Conservation (phyloP, 2,329 filamentous ascomycete species). For the Chalaropsis thielavioides region DNA sequence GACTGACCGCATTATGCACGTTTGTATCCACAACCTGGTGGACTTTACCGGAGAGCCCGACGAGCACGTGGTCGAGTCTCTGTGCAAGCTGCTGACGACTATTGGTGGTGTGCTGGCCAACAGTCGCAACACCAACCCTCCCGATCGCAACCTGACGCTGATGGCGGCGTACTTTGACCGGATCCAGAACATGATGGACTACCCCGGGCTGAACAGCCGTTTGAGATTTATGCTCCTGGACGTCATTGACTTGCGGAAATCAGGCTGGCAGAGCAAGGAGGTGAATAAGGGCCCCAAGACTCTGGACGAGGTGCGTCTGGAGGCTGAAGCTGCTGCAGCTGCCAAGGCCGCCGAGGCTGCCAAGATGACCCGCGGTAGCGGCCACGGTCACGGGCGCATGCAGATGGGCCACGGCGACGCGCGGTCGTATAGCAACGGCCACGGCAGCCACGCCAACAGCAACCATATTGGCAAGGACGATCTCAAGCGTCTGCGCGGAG, state of each 20-base stretch:
- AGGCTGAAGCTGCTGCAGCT: constrained; percentile 61
- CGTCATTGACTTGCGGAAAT: constrained; percentile 66
- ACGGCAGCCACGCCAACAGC: constrained; percentile 54
- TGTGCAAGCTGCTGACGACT: constrained; percentile 82
- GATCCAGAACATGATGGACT: constrained; percentile 68
- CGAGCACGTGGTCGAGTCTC: constrained; percentile 89
- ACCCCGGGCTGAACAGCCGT: constrained; percentile 70
- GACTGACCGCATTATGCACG: constrained; percentile 98
- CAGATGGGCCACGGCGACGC: constrained; percentile 72
- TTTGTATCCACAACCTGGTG: constrained; percentile 92
- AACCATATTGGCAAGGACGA: constrained; percentile 89
- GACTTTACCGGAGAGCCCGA: constrained; percentile 89
- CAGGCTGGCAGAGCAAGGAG: constrained; percentile 76
- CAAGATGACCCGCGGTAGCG: constrained; percentile 47
- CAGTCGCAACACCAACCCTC: constrained; percentile 36
- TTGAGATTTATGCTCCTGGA: constrained; percentile 96
- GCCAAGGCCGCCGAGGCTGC: constrained; percentile 48
- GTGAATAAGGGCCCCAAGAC: constrained; percentile 92
- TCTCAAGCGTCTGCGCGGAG: constrained; percentile 61
- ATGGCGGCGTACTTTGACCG: constrained; percentile 91
- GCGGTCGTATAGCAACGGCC: constrained; percentile 54
- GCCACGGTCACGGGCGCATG: constrained; percentile 37
- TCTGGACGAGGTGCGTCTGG: constrained; percentile 75
- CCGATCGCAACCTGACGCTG: constrained; percentile 34
- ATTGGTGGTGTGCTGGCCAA: constrained; percentile 84